Evolutionary conservation across 352 stramenopile species (phyloP), one percentile per base, ranked within the genome.

Genomic region (Vaucheria bursata): DNA sequence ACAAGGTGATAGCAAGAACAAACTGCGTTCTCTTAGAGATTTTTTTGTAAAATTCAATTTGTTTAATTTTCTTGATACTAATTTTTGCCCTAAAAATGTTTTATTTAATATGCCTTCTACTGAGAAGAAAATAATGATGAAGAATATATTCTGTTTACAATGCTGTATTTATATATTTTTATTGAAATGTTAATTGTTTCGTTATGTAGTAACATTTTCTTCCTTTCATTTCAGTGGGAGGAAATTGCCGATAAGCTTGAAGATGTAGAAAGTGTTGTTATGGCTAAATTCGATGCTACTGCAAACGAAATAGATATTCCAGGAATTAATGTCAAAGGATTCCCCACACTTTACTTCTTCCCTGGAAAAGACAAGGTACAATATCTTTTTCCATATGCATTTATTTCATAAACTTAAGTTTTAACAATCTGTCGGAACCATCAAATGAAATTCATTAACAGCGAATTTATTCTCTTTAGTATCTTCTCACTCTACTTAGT

Each of bases 261-360:
- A 31, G 72, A 68, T 71, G 90, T 95, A 36, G 89, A 95, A 77
- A 92, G 88, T 79, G 90, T 97, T 50, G 75, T 97, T 49, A 95
- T 97, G 80, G 92, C 89, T 78, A 96, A 97, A 91, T 96, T 97
- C 84, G 93, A 97, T 83, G 88, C 91, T 38, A 97, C 92, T 0
- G 91, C 91, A 70, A 97, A 97, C 87, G 93, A 97, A 85, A 88
- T 97, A 35, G 92, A 96, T 87, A 85, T 93, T 85, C 79, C 88
- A 1, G 88, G 88, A 37, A 67, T 79, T 35, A 87, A 94, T 39
- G 88, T 97, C 78, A 88, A 89, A 73, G 93, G 92, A 34, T 97
- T 97, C 91, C 93, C 93, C 39, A 97, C 93, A 65, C 86, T 97
- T 49, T 87, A 96, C 72, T 97, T 97, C 85, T 97, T 97, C 89